Percentiles rank a stretch among this genome's conserved stretches.
Evolutionary conservation across 176 grass and related monocot genomes (phyloP).

Genomic region (Aegilops bicornis): DNA sequence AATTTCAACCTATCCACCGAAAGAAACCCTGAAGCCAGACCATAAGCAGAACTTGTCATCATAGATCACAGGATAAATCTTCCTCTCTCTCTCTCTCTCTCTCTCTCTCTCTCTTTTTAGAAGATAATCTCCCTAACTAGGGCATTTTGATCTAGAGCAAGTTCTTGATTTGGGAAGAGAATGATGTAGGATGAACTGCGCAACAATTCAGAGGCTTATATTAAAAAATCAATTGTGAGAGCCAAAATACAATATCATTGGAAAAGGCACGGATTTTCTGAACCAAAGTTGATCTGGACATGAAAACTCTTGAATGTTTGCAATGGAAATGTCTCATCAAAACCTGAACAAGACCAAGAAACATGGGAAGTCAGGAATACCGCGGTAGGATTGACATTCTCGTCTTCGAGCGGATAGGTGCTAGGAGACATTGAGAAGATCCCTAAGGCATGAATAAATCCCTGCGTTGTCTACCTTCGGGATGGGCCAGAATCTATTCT

Average conservation of each 20-base stretch:
- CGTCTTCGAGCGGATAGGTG: constrained; percentile 40
- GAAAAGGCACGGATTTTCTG: background rate
- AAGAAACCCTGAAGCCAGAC: background rate
- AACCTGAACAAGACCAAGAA: constrained; percentile 13
- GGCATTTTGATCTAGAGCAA: background rate
- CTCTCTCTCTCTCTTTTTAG: too few relatives aligned
- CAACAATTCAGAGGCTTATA: background rate
- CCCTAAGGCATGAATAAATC: constrained; percentile 18
- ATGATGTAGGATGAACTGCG: background rate
- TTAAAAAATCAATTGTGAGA: background rate
- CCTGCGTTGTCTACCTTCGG: background rate
- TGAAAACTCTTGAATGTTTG: background rate
- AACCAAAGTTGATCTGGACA: background rate
- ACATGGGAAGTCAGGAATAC: constrained; percentile 30
- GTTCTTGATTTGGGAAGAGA: background rate
- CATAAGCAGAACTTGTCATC: background rate
- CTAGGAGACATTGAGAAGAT: constrained; percentile 53
- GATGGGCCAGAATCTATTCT: background rate
- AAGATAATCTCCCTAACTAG: background rate
- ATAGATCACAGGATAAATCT: background rate
- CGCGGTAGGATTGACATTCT: constrained; percentile 64
- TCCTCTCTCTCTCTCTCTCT: too few relatives aligned
- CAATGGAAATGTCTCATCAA: background rate
- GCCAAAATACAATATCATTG: background rate
- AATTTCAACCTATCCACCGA: background rate